Percentiles rank a stretch among this genome's conserved stretches.
Conservation (phyloP, 2,329 filamentous ascomycete species). For the Claviceps lovelessii region DNA sequence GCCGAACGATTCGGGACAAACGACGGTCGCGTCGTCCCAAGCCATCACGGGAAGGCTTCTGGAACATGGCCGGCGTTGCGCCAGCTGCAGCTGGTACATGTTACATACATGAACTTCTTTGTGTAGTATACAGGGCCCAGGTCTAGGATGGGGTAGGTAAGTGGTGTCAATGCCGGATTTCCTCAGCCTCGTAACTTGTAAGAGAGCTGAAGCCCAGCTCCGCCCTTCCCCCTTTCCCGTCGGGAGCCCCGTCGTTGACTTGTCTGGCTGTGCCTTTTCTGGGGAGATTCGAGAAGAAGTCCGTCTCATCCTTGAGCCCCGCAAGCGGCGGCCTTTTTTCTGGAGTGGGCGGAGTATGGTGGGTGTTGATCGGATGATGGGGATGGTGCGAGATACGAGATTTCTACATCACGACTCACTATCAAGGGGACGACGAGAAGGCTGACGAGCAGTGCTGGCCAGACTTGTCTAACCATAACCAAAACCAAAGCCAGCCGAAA, state of each 20-base stretch:
- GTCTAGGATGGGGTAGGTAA: not conserved
- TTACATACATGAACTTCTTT: not conserved
- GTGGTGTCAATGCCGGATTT: not conserved
- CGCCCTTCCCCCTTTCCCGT: not conserved
- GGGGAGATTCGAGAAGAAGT: conserved; percentile 15
- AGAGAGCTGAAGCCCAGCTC: not conserved
- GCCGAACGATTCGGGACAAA: not conserved
- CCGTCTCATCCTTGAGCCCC: too few species aligned
- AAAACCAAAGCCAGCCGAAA: too few species aligned
- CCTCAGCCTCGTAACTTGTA: not conserved
- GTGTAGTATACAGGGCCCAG: too few species aligned
- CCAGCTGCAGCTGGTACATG: not conserved
- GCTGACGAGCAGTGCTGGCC: too few species aligned
- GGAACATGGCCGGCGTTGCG: not conserved
- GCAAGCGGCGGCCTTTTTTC: not conserved
- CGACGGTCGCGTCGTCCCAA: not conserved
- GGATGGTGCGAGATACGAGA: not conserved
- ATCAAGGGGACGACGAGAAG: too few species aligned
- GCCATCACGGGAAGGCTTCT: conserved; percentile 3
- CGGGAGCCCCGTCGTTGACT: not conserved
- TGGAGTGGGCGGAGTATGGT: not conserved
- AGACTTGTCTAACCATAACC: not conserved
- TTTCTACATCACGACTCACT: not conserved
- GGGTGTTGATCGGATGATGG: not conserved
- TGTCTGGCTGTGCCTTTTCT: conserved; percentile 10